Evolutionary conservation across 2,329 filamentous ascomycete genomes (phyloP).

Genomic region (Trichophyton benhamiae): DNA sequence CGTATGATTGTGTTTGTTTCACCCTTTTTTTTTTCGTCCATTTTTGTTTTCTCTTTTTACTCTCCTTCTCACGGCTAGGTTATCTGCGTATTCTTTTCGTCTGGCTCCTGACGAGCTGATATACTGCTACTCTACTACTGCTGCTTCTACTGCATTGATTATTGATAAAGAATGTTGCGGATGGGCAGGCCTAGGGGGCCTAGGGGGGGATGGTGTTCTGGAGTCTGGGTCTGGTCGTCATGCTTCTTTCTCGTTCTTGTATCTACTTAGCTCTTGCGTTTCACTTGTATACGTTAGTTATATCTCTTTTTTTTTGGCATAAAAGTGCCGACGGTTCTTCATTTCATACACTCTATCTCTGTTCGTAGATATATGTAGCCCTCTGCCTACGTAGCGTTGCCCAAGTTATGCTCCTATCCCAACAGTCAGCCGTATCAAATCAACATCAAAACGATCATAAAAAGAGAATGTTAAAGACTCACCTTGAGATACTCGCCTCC

Average conservation of each 20-base stretch:
- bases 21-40: neutral
- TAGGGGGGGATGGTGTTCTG: neutral
- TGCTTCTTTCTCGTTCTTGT: neutral
- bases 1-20: neutral
- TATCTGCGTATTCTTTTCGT: neutral
- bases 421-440: neutral
- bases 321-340: neutral
- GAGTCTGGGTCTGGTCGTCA: neutral
- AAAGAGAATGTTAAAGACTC: neutral
- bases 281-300: neutral
- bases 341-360: neutral
- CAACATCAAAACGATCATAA: too few relatives aligned
- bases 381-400: neutral
- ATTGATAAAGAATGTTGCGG: neutral
- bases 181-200: neutral
- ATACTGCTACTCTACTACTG: neutral
- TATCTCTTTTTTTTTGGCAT: neutral
- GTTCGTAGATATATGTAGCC: too few relatives aligned
- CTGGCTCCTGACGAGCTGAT: neutral
- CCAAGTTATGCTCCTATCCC: neutral
- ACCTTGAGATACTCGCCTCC: conserved; percentile 86
- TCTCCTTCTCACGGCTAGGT: neutral
- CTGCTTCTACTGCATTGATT: neutral
- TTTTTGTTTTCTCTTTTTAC: neutral
- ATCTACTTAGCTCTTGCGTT: neutral